A percentile compares a stretch with the other conserved stretches of the same genome.
Conservation (phyloP, 805 yeast species). For the Teunomyces stri region DNA sequence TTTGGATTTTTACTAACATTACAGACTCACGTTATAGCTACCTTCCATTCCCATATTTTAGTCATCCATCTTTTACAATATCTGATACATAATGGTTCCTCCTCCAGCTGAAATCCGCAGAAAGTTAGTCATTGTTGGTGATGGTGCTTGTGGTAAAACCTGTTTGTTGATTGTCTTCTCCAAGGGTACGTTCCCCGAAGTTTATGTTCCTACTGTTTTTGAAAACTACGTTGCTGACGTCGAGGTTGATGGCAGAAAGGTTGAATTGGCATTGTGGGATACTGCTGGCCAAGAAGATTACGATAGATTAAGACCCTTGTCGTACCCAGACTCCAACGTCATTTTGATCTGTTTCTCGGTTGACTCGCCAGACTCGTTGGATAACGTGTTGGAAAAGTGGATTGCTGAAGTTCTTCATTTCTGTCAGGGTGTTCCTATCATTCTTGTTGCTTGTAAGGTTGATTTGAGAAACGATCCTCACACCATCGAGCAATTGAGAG, state of each 20-base stretch:
- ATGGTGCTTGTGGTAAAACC: constrained; percentile 32
- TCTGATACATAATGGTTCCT: constrained; percentile 31
- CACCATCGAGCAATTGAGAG: constrained; percentile 25
- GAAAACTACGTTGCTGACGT: constrained; percentile 98
- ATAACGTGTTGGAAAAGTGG: constrained; percentile 39
- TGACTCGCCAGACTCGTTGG: constrained; percentile 30
- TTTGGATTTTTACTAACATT: neutral
- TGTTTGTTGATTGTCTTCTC: constrained; percentile 32
- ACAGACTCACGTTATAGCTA: neutral
- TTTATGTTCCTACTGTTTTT: constrained; percentile 55
- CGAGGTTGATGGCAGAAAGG: constrained; percentile 56
- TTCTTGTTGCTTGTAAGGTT: constrained; percentile 38
- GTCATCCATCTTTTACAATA: neutral
- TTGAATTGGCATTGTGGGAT: constrained; percentile 47
- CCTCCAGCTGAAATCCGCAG: constrained; percentile 45
- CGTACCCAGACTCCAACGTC: constrained; percentile 38
- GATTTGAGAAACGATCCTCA: constrained; percentile 30
- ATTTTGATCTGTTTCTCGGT: constrained; percentile 39
- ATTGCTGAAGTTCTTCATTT: constrained; percentile 40
- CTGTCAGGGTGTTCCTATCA: constrained; percentile 35
- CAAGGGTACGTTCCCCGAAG: constrained; percentile 31
- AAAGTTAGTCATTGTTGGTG: constrained; percentile 31
- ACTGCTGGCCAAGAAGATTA: constrained; percentile 93
- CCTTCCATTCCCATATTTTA: neutral
- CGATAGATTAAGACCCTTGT: constrained; percentile 43